Conservation (phyloP, 2,329 filamentous ascomycete species). For the Aureobasidium subglaciale region DNA sequence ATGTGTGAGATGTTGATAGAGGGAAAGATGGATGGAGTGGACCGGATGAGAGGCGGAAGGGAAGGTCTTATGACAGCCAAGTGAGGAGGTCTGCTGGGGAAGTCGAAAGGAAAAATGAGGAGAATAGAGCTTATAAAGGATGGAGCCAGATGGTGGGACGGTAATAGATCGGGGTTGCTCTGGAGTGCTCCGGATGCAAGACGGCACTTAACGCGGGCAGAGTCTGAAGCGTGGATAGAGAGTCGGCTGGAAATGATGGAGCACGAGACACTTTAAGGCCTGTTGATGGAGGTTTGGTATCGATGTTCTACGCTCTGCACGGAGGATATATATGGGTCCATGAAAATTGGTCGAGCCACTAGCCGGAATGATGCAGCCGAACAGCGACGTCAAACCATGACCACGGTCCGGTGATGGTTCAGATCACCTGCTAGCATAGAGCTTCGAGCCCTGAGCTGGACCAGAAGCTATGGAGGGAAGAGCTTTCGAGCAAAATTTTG, state of each 20-base stretch:
- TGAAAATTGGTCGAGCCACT: background rate
- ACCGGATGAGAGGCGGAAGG: background rate
- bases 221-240: background rate
- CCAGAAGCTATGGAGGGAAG: background rate
- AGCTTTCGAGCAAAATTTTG: background rate
- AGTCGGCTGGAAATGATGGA: constrained; percentile 9
- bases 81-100: constrained; percentile 12
- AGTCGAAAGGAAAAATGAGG: constrained; percentile 3
- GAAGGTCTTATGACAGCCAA: constrained; percentile 11
- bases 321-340: constrained; percentile 16
- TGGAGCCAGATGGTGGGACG: constrained; percentile 1
- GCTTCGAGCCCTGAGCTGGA: background rate
- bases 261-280: constrained; percentile 16
- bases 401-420: constrained; percentile 6
- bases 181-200: constrained; percentile 14
- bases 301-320: constrained; percentile 11
- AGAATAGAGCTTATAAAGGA: constrained; percentile 5
- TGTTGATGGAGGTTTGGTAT: constrained; percentile 11
- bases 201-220: constrained; percentile 11
- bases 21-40: constrained; percentile 1
- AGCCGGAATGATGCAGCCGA: background rate
- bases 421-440: constrained; percentile 7
- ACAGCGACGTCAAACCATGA: constrained; percentile 15
- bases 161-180: constrained; percentile 16
- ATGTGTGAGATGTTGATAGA: background rate